These are phyloP conservation scores for Tilletiopsis washingtonensis DNA, from an alignment of 1,284 basidiomycete species.

Conservation along the genomic window DNA sequence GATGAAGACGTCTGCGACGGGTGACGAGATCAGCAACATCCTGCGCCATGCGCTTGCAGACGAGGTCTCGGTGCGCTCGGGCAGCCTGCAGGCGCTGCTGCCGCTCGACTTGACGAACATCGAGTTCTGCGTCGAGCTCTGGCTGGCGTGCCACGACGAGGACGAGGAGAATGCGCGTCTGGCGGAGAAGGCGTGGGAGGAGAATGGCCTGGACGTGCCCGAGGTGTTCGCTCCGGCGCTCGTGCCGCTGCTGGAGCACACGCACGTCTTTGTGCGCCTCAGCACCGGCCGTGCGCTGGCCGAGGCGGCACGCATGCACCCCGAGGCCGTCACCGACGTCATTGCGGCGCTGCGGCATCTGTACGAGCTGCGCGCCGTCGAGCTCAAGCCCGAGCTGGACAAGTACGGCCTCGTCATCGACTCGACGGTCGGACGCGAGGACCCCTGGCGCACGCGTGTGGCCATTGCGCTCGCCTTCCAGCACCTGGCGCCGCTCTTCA, in stretches of 20 bases:
- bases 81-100: constrained; percentile 84
- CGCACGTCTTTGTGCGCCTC: constrained; percentile 70
- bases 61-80: constrained; percentile 79
- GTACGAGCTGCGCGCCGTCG: constrained; percentile 80
- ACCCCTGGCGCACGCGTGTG: constrained; percentile 80
- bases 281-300: constrained; percentile 68
- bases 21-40: constrained; percentile 59
- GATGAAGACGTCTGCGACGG: constrained; percentile 61
- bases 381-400: constrained; percentile 57
- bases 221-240: constrained; percentile 63
- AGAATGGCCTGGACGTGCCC: constrained; percentile 85
- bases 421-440: constrained; percentile 76
- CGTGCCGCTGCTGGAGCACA: constrained; percentile 66
- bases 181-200: constrained; percentile 82
- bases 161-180: constrained; percentile 85
- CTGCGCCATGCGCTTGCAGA: constrained; percentile 71
- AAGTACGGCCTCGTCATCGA: constrained; percentile 78
- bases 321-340: constrained; percentile 58
- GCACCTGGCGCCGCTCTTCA: constrained; percentile 63
- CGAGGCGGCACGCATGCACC: constrained; percentile 68
- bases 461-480: constrained; percentile 69
- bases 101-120: constrained; percentile 89
- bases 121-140: constrained; percentile 82
- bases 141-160: constrained; percentile 81
- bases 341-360: constrained; percentile 58